Evolutionary conservation across 2,329 filamentous ascomycete species (phyloP), one percentile per base, ranked within the genome.

Genomic region (Fusarium falciforme): DNA sequence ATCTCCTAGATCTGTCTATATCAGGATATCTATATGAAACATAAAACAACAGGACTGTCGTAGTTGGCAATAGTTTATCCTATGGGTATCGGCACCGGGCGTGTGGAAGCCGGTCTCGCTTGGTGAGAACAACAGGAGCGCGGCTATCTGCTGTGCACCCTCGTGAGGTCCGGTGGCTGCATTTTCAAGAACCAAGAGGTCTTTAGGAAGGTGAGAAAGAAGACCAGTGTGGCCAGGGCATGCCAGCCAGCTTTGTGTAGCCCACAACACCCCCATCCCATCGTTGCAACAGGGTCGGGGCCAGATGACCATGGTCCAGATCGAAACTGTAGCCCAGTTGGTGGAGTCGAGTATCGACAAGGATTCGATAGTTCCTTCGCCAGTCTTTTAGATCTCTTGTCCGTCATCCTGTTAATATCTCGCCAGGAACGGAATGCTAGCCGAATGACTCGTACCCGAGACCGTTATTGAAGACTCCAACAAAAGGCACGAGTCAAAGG

Each of bases 401-500:
- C 49, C 17, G 9, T 29, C 25, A 29, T 52, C 10, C 25, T 10
- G 9, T 31, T 31, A n/a, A n/a, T 52, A 25, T 49, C 44, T 42
- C 25, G 17, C n/a, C 47, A 38, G 55, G 22, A 11, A 25, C n/a
- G 17, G 59, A 49, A 36, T 42, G 54, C 33, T 14, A 17, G 12
- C 31, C 9, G 22, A 29, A 67, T 67, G 66, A 61, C 70, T 64
- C 59, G 42, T 62, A 31, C n/a, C 16, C 38, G 29, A 20, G 16
- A 33, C 6, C 31, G n/a, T 7, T 14, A 10, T 49, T 40, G n/a
- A 36, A 69, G 36, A 27, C 31, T 25, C 44, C 17, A 40, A 14
- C 47, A 29, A 52, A 25, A 29, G 47, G 25, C 25, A 36, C 49
- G 47, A 69, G 42, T 66, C 40, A 63, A 55, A n/a, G 36, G 6